Conservation (phyloP, 768 basidiomycete species). For the Rhizopogon vesiculosus region DNA sequence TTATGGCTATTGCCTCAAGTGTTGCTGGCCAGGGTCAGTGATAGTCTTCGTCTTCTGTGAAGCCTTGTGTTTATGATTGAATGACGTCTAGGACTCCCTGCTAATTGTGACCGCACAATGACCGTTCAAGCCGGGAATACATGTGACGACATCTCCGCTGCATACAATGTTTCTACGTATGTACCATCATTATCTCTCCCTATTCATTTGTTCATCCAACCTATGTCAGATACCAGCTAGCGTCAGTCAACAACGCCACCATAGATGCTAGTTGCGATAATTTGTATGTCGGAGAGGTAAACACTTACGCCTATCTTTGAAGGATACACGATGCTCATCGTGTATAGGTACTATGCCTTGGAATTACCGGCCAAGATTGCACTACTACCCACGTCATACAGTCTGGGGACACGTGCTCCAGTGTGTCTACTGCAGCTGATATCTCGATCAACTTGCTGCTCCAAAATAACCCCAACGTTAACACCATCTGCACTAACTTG, state of each 20-base stretch:
- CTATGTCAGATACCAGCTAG: constrained; percentile 54
- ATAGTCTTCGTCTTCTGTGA: not conserved
- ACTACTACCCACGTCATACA: constrained; percentile 40
- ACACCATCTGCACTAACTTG: constrained; percentile 47
- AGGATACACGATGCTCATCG: not conserved
- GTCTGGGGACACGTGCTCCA: constrained; percentile 44
- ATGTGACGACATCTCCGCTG: constrained; percentile 51
- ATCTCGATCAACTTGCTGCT: constrained; percentile 43
- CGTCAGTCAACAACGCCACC: constrained; percentile 37
- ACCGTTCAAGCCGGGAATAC: constrained; percentile 48
- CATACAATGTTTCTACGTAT: constrained; percentile 45
- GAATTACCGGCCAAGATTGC: constrained; percentile 53
- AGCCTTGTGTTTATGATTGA: not conserved
- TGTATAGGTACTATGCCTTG: constrained; percentile 50
- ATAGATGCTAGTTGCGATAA: constrained; percentile 52
- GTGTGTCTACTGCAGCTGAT: constrained; percentile 35
- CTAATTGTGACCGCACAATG: constrained; percentile 47
- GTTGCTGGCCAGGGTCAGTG: constrained; percentile 15
- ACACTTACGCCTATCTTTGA: no score
- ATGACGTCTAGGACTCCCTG: not conserved
- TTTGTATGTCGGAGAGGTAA: constrained; percentile 42
- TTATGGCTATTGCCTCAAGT: not conserved
- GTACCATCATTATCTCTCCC: constrained; percentile 4
- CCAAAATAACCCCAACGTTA: constrained; percentile 64
- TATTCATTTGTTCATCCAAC: not conserved